Base-by-base conservation (phyloP, 306 rosid species). In the Trifolium fragiferum region DNA sequence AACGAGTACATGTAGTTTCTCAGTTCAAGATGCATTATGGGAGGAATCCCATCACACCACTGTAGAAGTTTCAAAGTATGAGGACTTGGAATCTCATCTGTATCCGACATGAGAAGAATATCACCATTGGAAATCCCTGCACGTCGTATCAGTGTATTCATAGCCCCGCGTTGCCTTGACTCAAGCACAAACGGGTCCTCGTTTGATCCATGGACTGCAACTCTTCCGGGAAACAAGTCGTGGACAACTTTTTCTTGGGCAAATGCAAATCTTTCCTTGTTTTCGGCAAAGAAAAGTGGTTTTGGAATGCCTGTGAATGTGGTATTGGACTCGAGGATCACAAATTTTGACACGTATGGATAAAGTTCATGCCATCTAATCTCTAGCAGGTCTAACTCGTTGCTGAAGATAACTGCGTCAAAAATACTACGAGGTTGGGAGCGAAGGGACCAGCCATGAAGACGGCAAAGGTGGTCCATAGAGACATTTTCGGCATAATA, bases 21-120 rank as follows among this genome's bases (percentile, higher is more conserved):
- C 70, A 94, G 75, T 83, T 94, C 97, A 32, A 94, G 96, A 82
- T 92, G 99, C 87, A 90, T 81, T 44, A 81, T 18, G 13, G 89
- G 82, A 57, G 99, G 99, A 70, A 92, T 78, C 8, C 86, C 99
- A 49, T 94, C 93, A 70, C 99, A 94, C 97, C 97, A 94, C 46
- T 89, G 95, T 58, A 94, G 78, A 35, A 94, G 84, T 80, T 89
- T 92, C 84, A 90, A 62, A 0, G 96, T 87, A 38, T 90, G 90
- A 10, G 89, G 89, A 63, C 96, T 89, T 15, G 99, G 99, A 59
- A 94, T 94, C 85, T 94, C 99, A 66, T 94, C 99, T 7, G 89
- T 76, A 64, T 94, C 96, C 2, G 95, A 80, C 89, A 94, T 89
- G 63, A 94, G 83, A 72, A 94, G 80, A 20, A 92, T 74, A 18